A percentile compares a stretch with the other conserved stretches of the same genome.
Conservation (phyloP, 768 basidiomycete species). For the Termitomyces sp. region DNA sequence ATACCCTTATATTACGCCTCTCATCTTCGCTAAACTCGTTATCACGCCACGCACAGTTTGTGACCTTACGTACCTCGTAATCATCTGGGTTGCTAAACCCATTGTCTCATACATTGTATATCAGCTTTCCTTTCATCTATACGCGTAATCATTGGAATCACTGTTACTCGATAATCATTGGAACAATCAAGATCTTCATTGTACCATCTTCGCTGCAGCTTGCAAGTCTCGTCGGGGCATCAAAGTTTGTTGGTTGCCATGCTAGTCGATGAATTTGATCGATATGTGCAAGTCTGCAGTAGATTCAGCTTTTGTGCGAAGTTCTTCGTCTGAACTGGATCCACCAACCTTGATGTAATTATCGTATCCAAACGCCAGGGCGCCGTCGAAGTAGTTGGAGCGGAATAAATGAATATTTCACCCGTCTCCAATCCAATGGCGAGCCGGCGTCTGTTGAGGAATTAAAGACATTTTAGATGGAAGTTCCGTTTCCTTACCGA, state of each 20-base stretch:
- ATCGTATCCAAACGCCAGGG: constrained; percentile 44
- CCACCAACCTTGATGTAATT: constrained; percentile 49
- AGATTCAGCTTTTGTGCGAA: neutral
- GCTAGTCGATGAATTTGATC: constrained; percentile 74
- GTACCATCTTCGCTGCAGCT: constrained; percentile 93
- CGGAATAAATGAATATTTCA: constrained; percentile 57
- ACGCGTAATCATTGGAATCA: constrained; percentile 32
- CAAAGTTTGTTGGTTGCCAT: constrained; percentile 56
- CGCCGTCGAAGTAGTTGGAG: constrained; percentile 19
- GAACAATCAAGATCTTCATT: constrained; percentile 70
- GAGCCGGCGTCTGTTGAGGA: constrained; percentile 40
- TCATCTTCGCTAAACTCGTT: constrained; percentile 45
- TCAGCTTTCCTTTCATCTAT: constrained; percentile 33
- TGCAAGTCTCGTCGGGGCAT: constrained; percentile 51
- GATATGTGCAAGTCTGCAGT: constrained; percentile 61
- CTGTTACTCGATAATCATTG: constrained; percentile 43
- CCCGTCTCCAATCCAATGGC: constrained; percentile 88
- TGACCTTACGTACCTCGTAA: constrained; percentile 10
- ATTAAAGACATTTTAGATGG: neutral
- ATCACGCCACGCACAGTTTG: constrained; percentile 39
- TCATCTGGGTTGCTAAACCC: constrained; percentile 29
- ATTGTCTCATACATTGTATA: constrained; percentile 67
- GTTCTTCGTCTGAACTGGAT: neutral
- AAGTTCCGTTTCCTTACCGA: constrained; percentile 29
- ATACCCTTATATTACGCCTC: constrained; percentile 66